Conservation (phyloP, 352 stramenopile genomes). For the Blastocystis sp. region DNA sequence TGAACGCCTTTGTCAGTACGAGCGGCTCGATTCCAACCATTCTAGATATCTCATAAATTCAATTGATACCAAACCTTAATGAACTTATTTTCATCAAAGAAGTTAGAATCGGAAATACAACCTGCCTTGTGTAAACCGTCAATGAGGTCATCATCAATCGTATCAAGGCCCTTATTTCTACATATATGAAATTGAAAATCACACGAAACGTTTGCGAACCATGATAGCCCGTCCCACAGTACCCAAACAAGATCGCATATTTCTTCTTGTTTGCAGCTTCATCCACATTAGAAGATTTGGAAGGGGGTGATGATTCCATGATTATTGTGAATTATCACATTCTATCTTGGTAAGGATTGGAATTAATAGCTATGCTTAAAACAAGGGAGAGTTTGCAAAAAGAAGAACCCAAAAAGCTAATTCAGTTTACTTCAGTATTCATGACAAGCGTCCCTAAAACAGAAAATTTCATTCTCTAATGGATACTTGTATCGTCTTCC, state of each 20-base stretch:
- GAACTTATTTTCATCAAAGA: conserved; percentile 75
- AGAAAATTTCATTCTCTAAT: no score
- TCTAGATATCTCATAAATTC: conserved; percentile 63
- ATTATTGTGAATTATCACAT: no score
- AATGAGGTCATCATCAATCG: conserved; percentile 79
- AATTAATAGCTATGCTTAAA: no score
- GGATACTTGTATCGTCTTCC: no score
- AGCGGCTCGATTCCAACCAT: conserved; percentile 77
- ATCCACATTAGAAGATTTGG: not conserved
- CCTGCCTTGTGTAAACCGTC: conserved; percentile 77
- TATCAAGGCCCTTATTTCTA: conserved; percentile 78
- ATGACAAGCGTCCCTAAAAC: no score
- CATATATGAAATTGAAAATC: not conserved
- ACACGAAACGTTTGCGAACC: conserved; percentile 76
- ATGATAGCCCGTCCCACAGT: conserved; percentile 79
- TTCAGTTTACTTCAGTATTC: no score
- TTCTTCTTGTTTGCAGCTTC: conserved; percentile 68
- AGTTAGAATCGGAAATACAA: conserved; percentile 76
- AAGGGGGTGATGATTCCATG: no score
- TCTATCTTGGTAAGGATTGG: no score
- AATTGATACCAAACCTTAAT: not conserved
- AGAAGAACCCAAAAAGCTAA: no score
- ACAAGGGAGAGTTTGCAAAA: no score
- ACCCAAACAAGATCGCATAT: conserved; percentile 77
- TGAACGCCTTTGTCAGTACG: conserved; percentile 83